Percentiles rank a stretch among this genome's conserved stretches.
Conservation (phyloP, 805 yeast species). For the Brettanomyces bruxellensis region DNA sequence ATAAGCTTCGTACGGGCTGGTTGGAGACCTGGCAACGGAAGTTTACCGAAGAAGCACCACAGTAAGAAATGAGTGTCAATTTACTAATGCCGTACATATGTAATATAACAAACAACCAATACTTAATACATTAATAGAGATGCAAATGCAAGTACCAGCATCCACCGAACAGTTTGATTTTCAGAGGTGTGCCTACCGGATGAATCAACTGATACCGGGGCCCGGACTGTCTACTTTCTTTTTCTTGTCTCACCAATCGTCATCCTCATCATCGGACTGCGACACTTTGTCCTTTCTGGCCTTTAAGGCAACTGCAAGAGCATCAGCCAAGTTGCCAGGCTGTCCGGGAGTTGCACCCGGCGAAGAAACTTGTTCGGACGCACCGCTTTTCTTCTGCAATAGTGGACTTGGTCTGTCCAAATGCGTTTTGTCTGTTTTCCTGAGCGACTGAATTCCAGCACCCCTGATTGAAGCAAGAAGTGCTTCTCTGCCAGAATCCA, state of each 20-base stretch:
- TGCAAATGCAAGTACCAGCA: neutral
- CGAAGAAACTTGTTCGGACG: constrained; percentile 28
- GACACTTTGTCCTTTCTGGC: constrained; percentile 77
- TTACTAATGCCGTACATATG: neutral
- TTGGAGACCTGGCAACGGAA: constrained; percentile 43
- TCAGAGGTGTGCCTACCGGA: no score
- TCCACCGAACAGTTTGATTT: no score
- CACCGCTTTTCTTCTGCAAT: constrained; percentile 60
- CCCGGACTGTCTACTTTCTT: no score
- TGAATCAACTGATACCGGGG: no score
- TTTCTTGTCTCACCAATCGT: constrained; percentile 47
- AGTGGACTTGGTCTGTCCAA: constrained; percentile 71
- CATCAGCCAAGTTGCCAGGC: constrained; percentile 34
- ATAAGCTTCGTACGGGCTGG: constrained; percentile 51
- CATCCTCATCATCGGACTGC: constrained; percentile 76
- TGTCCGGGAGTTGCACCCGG: constrained; percentile 32
- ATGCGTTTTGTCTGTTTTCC: constrained; percentile 74
- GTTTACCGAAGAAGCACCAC: constrained; percentile 21
- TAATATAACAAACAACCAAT: neutral
- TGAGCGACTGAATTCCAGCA: constrained; percentile 62
- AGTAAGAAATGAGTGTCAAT: no score
- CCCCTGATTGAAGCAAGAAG: constrained; percentile 78
- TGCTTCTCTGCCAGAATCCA: constrained; percentile 56
- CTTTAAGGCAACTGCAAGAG: constrained; percentile 61
- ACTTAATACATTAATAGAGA: neutral